A percentile compares a stretch with the other conserved stretches of the same genome.
Conservation (phyloP, 257 asterid genomes). For the Linderniella brevidens region DNA sequence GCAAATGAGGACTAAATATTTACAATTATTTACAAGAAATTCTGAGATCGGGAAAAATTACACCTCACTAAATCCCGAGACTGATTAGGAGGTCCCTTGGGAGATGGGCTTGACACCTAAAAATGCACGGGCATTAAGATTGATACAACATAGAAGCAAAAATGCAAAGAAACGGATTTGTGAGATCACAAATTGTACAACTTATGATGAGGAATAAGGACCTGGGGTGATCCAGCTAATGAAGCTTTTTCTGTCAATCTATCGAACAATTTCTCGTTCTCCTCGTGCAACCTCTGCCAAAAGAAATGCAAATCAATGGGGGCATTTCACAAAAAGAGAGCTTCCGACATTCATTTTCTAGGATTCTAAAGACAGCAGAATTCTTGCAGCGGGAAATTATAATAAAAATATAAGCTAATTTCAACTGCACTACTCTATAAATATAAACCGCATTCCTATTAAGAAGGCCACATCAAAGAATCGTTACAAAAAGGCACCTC, state of each 20-base stretch:
- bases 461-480: background rate
- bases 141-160: slow-evolving; percentile 6
- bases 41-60: background rate
- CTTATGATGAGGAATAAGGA: slow-evolving; percentile 12
- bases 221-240: slow-evolving; percentile 78
- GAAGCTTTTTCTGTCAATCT: slow-evolving; percentile 84
- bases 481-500: slow-evolving; percentile 38
- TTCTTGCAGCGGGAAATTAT: slow-evolving; percentile 5
- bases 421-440: too few species aligned
- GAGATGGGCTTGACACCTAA: slow-evolving; percentile 64
- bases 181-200: slow-evolving; percentile 5
- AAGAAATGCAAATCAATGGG: slow-evolving; percentile 1
- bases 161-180: too few species aligned
- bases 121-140: slow-evolving; percentile 12
- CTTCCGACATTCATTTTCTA: slow-evolving; percentile 9
- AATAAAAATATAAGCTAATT: slow-evolving; percentile 3
- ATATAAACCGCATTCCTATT: too few species aligned
- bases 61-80: slow-evolving; percentile 60
- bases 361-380: slow-evolving; percentile 2
- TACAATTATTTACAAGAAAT: background rate
- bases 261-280: slow-evolving; percentile 90
- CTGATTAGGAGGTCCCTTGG: slow-evolving; percentile 34
- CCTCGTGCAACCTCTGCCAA: slow-evolving; percentile 85
- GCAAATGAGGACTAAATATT: background rate
- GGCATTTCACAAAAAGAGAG: background rate